Percentiles rank a stretch among this genome's conserved stretches.
phyloP scores from a whole-genome alignment of 495 filamentous ascomycete species.

The Jackrogersella multiformis region DNA sequence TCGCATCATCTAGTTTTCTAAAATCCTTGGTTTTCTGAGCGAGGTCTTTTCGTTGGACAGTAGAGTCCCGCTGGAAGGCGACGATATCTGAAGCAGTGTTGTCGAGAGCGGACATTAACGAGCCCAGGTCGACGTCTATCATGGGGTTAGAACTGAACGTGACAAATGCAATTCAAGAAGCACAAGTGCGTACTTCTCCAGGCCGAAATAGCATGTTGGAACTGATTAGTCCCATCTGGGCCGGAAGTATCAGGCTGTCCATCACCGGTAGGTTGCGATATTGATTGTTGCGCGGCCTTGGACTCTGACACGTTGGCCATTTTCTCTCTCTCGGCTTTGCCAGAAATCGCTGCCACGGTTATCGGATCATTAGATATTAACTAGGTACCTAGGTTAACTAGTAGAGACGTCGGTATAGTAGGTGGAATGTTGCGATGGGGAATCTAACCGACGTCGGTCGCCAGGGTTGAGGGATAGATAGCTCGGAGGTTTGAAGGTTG shows the following conservation, averaged over 20 bases:
- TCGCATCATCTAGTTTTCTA: conserved; percentile 89
- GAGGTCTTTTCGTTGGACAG: conserved; percentile 93
- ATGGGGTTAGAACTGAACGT: conserved; percentile 45
- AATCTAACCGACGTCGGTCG: neutral
- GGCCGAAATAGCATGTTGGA: conserved; percentile 92
- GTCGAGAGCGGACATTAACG: conserved; percentile 87
- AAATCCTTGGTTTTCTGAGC: conserved; percentile 99
- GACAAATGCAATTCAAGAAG: conserved; percentile 15
- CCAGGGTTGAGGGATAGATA: neutral
- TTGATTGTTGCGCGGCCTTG: conserved; percentile 36
- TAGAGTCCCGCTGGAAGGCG: conserved; percentile 85
- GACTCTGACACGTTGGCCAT: conserved; percentile 32
- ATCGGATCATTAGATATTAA: conserved; percentile 42
- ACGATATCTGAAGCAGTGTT: conserved; percentile 93
- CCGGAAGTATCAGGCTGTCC: conserved; percentile 30
- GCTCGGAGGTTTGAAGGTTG: neutral
- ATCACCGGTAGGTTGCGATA: conserved; percentile 27
- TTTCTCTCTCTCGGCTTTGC: conserved; percentile 21
- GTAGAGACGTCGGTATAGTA: conserved; percentile 6
- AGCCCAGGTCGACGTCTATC: conserved; percentile 86
- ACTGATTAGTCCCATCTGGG: conserved; percentile 79
- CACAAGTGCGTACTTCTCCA: conserved; percentile 82
- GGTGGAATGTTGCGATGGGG: neutral
- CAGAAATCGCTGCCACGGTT: conserved; percentile 43
- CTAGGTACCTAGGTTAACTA: too few relatives aligned